Evolutionary conservation across 1,284 basidiomycete genomes (phyloP), one percentile per base, ranked within the genome.

Genomic region (Mycosarcoma mackinlayi): DNA sequence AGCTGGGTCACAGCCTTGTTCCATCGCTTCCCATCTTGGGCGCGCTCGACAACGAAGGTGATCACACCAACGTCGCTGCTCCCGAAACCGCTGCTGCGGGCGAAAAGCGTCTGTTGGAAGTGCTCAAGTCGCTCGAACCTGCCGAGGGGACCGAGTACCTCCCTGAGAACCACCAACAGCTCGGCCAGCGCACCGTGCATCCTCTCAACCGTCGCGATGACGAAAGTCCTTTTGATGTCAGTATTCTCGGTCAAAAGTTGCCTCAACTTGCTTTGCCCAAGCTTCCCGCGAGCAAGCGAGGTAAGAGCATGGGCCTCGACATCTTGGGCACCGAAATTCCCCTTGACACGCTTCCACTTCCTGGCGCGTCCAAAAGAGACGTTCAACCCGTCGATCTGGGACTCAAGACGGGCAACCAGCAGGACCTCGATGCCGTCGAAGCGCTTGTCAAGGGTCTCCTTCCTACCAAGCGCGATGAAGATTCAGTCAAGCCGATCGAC

Each of bases 41-140:
- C 21, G 11, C 27, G n/a, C 55, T 69, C 42, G 66, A 69, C 59
- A 59, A 69, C 46, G 66, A 69, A 48, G 66, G 66, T 13, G 53
- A 62, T 19, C 51, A 63, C 48, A 63, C 51, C 55, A 62, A 59
- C 52, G 45, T 21, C 18, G 37, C 19, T 19, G 8, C 37, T 4
- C 37, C 37, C 14, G 37, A n/a, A 6, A 21, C 48, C 23, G n/a
- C 37, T 24, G 34, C 48, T 21, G 45, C 35, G 4, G 21, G 47
- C 6, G 30, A 58, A 18, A 65, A 51, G 51, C 55, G 62, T n/a
- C 49, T 67, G 13, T 34, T 66, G 1, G 53, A 52, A 18, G 38
- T 40, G 2, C 57, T 67, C 50, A 45, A 61, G 49, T 16, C 45
- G 3, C 53, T 61, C 35, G 35, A 61, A 21, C 45, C 52, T 6